Percentiles rank a stretch among this genome's conserved stretches.
Evolutionary conservation across 192 early-diverging fungal species (phyloP).

Genomic region (Backusella circina): DNA sequence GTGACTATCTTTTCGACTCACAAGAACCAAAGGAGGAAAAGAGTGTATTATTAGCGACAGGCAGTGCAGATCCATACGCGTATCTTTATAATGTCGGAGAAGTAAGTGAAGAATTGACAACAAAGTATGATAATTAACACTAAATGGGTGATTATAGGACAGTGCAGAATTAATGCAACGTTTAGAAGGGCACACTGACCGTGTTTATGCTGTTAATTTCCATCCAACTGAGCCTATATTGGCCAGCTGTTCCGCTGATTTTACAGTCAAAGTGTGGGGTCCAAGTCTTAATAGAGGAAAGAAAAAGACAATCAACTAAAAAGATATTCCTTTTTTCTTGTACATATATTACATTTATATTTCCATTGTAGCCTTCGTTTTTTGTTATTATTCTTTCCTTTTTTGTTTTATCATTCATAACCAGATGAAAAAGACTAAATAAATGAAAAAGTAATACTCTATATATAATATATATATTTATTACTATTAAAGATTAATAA

Average conservation of each 20-base stretch:
- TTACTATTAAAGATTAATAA: background rate
- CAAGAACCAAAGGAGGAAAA: conserved; percentile 44
- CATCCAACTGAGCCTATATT: conserved; percentile 85
- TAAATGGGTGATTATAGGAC: conserved; percentile 22
- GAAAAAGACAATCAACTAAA: conserved; percentile 30
- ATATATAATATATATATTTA: background rate
- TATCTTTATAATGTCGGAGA: conserved; percentile 71
- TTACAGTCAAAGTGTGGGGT: conserved; percentile 76
- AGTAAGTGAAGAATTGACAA: conserved; percentile 14
- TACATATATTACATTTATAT: conserved; percentile 9
- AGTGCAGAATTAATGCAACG: conserved; percentile 67
- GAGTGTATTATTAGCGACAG: conserved; percentile 72
- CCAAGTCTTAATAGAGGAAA: conserved; percentile 31
- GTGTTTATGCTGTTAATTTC: conserved; percentile 89
- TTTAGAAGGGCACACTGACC: conserved; percentile 89
- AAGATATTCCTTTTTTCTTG: background rate
- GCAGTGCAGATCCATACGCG: conserved; percentile 78
- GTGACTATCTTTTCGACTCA: conserved; percentile 34
- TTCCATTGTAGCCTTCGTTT: background rate
- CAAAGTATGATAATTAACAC: background rate
- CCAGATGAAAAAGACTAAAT: background rate
- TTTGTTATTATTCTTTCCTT: background rate
- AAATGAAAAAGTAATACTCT: background rate
- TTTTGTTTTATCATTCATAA: background rate
- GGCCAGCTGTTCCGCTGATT: conserved; percentile 82